These are phyloP conservation scores for Populus euphratica DNA, from an alignment of 345 rosid genomes.

Conservation along the genomic window DNA sequence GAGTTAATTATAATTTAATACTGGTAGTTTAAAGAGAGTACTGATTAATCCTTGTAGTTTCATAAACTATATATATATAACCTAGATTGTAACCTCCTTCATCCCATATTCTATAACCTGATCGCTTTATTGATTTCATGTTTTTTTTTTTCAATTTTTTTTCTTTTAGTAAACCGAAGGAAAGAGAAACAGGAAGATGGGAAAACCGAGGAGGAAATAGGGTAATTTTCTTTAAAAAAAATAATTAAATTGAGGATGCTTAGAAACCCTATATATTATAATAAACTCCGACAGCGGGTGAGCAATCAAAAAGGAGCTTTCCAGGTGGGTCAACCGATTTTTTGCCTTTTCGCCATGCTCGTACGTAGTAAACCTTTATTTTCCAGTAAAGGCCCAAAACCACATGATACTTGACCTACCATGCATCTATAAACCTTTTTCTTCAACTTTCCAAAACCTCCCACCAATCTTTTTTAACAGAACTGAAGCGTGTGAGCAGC, in stretches of 20 bases:
- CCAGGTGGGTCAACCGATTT: background rate
- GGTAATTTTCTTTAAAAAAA: too few relatives aligned
- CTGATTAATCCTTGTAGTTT: background rate
- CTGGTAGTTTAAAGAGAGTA: too few relatives aligned
- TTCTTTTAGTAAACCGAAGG: too few relatives aligned
- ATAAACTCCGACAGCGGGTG: too few relatives aligned
- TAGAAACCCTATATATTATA: too few relatives aligned
- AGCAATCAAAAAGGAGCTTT: background rate
- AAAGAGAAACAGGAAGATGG: background rate
- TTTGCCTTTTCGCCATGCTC: background rate
- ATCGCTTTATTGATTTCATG: background rate
- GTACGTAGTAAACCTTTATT: background rate
- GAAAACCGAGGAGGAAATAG: background rate
- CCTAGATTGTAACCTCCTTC: too few relatives aligned
- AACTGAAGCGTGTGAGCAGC: background rate
- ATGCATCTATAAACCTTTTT: background rate
- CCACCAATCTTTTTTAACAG: background rate
- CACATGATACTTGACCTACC: slow-evolving; percentile 39
- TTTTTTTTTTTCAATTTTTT: too few relatives aligned
- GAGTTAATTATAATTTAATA: background rate
- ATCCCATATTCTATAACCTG: too few relatives aligned
- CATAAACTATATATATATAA: background rate
- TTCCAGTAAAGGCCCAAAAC: background rate
- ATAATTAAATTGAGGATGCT: too few relatives aligned
- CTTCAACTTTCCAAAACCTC: background rate